Conservation (phyloP, 1,284 basidiomycete genomes). For the Golubevia pallescens region DNA sequence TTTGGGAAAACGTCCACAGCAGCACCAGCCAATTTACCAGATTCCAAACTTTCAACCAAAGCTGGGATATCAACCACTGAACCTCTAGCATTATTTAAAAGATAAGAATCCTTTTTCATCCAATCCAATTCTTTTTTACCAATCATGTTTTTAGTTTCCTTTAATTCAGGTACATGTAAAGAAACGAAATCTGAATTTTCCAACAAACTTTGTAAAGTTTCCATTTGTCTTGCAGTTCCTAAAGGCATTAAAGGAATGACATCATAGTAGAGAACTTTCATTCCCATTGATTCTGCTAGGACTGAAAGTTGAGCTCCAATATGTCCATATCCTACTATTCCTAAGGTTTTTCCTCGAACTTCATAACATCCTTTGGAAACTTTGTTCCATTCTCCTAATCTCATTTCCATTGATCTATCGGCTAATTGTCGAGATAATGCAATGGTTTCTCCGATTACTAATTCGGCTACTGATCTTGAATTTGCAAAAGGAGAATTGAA, state of each 20-base stretch:
- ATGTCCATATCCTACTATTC: constrained; percentile 98
- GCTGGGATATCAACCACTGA: constrained; percentile 46
- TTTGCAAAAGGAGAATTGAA: constrained; percentile 99
- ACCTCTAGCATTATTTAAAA: constrained; percentile 64
- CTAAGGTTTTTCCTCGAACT: constrained; percentile 93
- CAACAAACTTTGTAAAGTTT: constrained; percentile 54
- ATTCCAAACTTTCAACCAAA: constrained; percentile 29
- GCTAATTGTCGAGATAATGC: constrained; percentile 91
- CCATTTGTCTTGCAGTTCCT: constrained; percentile 51
- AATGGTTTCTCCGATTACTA: constrained; percentile 93
- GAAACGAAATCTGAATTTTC: constrained; percentile 53
- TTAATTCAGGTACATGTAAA: constrained; percentile 59
- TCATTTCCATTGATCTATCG: constrained; percentile 87
- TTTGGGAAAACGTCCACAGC: constrained; percentile 60
- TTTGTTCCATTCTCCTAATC: constrained; percentile 95
- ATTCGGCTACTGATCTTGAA: constrained; percentile 97
- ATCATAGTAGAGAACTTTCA: constrained; percentile 95
- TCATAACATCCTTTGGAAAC: constrained; percentile 98
- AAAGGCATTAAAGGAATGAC: constrained; percentile 73
- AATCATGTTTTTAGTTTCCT: constrained; percentile 63
- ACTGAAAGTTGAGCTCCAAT: constrained; percentile 98
- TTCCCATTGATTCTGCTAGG: constrained; percentile 93
- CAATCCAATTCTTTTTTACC: constrained; percentile 39
- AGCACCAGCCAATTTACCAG: constrained; percentile 55
- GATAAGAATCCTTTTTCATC: constrained; percentile 61